phyloP scores from a whole-genome alignment of 768 basidiomycete species.

The Psilocybe subaeruginosa region DNA sequence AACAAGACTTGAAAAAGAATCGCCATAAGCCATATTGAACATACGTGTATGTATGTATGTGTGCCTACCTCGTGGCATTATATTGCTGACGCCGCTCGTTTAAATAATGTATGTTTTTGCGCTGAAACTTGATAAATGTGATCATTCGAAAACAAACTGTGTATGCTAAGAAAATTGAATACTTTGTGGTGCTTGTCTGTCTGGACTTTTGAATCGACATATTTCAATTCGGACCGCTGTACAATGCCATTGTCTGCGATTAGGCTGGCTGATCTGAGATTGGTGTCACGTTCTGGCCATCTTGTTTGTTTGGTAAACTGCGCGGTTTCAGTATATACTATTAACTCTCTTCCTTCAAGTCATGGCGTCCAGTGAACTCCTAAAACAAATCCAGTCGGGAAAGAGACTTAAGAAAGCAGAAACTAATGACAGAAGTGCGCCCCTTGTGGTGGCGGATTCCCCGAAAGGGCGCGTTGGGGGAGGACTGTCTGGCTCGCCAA shows the following conservation, averaged over 20 bases:
- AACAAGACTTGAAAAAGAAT: constrained; percentile 91
- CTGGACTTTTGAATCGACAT: no score
- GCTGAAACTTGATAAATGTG: background rate
- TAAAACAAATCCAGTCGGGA: constrained; percentile 84
- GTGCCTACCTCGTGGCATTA: constrained; percentile 14
- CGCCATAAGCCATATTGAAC: constrained; percentile 79
- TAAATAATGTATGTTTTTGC: constrained; percentile 3
- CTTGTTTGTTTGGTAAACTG: constrained; percentile 16
- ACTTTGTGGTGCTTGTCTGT: no score
- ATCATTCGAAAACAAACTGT: background rate
- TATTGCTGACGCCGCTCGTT: constrained; percentile 19
- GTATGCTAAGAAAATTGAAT: no score
- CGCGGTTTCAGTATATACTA: background rate
- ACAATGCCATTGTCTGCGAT: no score
- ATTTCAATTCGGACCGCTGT: no score
- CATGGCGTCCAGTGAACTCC: constrained; percentile 78
- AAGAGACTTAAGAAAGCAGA: constrained; percentile 80
- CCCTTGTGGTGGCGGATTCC: constrained; percentile 46
- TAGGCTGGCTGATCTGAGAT: no score
- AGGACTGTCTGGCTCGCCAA: constrained; percentile 9
- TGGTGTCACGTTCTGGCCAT: background rate
- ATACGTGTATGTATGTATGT: constrained; percentile 26
- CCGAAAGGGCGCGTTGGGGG: constrained; percentile 39
- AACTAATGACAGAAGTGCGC: constrained; percentile 83
- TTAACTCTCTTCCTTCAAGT: constrained; percentile 3